Evolutionary conservation across 2,329 filamentous ascomycete species (phyloP).

Genomic region (Pestalotiopsis fici): DNA sequence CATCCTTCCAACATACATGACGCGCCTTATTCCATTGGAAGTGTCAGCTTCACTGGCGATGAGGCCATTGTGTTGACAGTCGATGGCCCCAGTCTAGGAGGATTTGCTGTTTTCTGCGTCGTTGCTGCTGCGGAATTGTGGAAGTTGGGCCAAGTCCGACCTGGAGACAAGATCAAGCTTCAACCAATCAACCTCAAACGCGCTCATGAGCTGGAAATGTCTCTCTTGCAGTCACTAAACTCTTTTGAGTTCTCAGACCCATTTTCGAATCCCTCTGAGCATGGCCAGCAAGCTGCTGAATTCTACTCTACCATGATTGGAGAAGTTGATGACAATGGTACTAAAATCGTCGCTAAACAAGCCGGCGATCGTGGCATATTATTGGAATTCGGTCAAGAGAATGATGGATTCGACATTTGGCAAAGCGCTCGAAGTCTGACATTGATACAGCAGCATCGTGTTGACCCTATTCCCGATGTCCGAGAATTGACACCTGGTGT

Average conservation of each 20-base stretch:
- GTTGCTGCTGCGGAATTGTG: conserved; percentile 39
- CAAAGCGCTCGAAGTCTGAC: conserved; percentile 13
- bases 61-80: conserved; percentile 38
- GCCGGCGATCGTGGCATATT: conserved; percentile 19
- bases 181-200: conserved; percentile 27
- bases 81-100: conserved; percentile 42
- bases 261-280: too few species aligned
- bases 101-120: conserved; percentile 39
- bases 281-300: background rate
- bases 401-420: conserved; percentile 17
- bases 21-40: conserved; percentile 39
- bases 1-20: conserved; percentile 45
- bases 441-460: conserved; percentile 10
- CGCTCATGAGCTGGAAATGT: conserved; percentile 18
- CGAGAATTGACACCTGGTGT: conserved; percentile 33
- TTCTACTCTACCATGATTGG: background rate
- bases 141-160: conserved; percentile 41
- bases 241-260: too few species aligned
- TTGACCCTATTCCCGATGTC: conserved; percentile 1
- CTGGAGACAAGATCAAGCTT: conserved; percentile 38
- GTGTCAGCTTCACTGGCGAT: conserved; percentile 44
- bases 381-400: conserved; percentile 13
- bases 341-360: conserved; percentile 4
- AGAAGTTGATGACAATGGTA: conserved; percentile 10
- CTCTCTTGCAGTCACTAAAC: conserved; percentile 19